Evolutionary conservation across 2,329 filamentous ascomycete genomes (phyloP), one percentile per base, ranked within the genome.

Genomic region (Neophaeococcomyces mojaviensis): DNA sequence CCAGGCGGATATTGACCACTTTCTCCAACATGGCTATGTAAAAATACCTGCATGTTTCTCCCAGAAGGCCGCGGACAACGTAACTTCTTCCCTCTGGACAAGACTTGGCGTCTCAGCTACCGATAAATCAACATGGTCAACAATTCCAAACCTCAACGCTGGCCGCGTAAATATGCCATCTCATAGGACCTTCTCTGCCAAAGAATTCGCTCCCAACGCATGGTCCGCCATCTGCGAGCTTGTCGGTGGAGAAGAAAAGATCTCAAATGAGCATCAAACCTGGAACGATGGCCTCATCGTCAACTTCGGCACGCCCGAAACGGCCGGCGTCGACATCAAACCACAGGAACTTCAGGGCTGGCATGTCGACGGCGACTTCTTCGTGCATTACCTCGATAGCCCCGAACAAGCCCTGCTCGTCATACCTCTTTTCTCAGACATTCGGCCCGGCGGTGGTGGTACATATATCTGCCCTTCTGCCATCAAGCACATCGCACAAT

Each of bases 301-400:
- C 33, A 86, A 85, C 61, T 70, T 86, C 6, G 82, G 82, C 10
- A 77, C 71, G 1, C 59, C 70, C 0, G 71, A 74, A 41, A 66
- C 66, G 39, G 73, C 77, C 49, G 72, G 73, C 4, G 68, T 68
- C 40, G 67, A 70, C 7, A 61, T 72, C 2, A 62, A 69, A 30
- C 78, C 78, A 0, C 67, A 72, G 41, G 70, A 77, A 1, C 64
- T 84, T 18, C 57, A 68, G 6, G 68, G 68, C 18, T 86, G 82
- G 81, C 82, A 85, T 61, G 78, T 83, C 15, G 81, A 85, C 61
- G 81, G 82, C 7, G 81, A 86, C 54, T 85, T 84, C 61, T 86
- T 86, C 59, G 71, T 82, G 4, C 82, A 86, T 65, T 86, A 81
- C 54, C 73, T 86, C 30, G 82, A 86, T 59, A 81, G 76, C 16